Evolutionary conservation across 129 eudicot species (phyloP).

Genomic region (Chrysanthemum lavandulifolium): DNA sequence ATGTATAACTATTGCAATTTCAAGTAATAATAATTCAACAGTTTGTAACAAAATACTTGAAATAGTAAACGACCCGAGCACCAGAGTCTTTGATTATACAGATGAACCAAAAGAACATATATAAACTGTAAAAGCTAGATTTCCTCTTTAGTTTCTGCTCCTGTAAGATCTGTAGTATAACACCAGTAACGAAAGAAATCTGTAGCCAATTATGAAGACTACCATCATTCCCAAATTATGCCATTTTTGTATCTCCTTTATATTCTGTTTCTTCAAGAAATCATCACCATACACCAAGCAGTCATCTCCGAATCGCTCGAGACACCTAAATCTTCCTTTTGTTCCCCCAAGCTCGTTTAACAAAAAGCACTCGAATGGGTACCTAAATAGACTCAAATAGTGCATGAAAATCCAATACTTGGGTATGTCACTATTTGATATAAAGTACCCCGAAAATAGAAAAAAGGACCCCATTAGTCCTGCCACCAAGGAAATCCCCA

Average conservation of each 20-base stretch:
- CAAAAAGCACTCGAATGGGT: slow-evolving; percentile 72
- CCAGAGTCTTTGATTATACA: not conserved
- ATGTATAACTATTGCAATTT: not conserved
- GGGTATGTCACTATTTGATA: slow-evolving; percentile 56
- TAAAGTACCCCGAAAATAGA: slow-evolving; percentile 79
- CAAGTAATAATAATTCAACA: not conserved
- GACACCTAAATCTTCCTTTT: slow-evolving; percentile 43
- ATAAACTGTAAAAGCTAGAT: not conserved
- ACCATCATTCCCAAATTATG: slow-evolving; percentile 60
- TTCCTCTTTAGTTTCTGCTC: slow-evolving; percentile 35
- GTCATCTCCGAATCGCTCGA: slow-evolving; percentile 45
- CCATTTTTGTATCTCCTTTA: slow-evolving; percentile 65
- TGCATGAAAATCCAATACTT: slow-evolving; percentile 68
- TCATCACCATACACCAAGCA: slow-evolving; percentile 54
- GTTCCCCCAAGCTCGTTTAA: slow-evolving; percentile 71
- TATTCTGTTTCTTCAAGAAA: slow-evolving; percentile 46
- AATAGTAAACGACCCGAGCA: not conserved
- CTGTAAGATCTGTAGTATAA: slow-evolving; percentile 47
- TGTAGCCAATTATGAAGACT: slow-evolving; percentile 51
- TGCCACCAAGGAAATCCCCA: slow-evolving; percentile 55
- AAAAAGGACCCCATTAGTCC: slow-evolving; percentile 75
- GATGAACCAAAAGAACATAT: not conserved
- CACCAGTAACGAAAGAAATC: slow-evolving; percentile 50
- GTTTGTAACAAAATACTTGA: not conserved
- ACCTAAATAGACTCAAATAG: slow-evolving; percentile 67